A percentile compares a stretch with the other conserved stretches of the same genome.
Conservation (phyloP, 352 stramenopile genomes). For the Pythium biforme region DNA sequence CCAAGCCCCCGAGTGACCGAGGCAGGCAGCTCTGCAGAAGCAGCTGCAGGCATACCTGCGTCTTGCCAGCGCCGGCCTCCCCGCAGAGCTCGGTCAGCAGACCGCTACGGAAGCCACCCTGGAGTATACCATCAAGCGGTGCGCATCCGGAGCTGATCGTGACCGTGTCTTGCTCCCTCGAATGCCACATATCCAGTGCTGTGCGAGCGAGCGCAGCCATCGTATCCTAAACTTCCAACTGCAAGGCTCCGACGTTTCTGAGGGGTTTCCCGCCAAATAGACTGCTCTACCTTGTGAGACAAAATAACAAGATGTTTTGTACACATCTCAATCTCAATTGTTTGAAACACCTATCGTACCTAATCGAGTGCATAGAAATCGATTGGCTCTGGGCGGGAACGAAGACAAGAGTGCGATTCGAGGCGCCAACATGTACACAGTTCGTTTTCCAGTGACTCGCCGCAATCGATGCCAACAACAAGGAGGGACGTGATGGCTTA, state of each 20-base stretch:
- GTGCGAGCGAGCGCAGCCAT: constrained; percentile 30
- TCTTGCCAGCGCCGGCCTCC: constrained; percentile 75
- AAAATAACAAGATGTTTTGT: constrained; percentile 16
- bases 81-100: constrained; percentile 76
- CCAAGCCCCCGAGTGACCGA: constrained; percentile 43
- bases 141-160: constrained; percentile 56
- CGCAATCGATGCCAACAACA: neutral
- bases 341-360: constrained; percentile 13
- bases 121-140: constrained; percentile 51
- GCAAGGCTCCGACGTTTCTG: no score
- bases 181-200: constrained; percentile 47
- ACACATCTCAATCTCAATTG: constrained; percentile 3
- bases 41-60: constrained; percentile 75
- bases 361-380: neutral
- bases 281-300: no score
- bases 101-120: constrained; percentile 63
- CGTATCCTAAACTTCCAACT: neutral
- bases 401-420: neutral
- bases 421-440: neutral
- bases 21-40: constrained; percentile 68
- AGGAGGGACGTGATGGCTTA: constrained; percentile 74
- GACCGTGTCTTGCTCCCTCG: constrained; percentile 24
- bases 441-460: constrained; percentile 3
- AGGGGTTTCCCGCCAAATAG: constrained; percentile 22
- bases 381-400: constrained; percentile 11